Evolutionary conservation across 352 stramenopile genomes (phyloP).

Genomic region (Phytopythium ostracodes): DNA sequence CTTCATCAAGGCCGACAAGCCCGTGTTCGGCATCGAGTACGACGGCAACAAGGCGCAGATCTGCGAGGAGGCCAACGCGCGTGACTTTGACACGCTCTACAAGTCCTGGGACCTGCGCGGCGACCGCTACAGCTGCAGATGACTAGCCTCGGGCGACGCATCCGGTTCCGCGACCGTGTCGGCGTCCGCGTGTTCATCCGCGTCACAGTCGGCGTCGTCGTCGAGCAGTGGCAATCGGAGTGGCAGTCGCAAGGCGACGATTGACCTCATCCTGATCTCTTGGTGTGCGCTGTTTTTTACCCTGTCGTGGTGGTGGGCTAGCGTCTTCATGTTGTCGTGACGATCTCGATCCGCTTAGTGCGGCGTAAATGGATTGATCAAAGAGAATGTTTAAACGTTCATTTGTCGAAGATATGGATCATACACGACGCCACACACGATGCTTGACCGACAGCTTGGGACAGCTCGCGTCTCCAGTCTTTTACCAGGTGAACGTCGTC

Average conservation of each 20-base stretch:
- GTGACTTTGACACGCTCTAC: constrained; percentile 37
- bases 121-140: constrained; percentile 33
- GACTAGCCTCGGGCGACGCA: constrained; percentile 2
- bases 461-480: not conserved
- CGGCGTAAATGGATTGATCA: not conserved
- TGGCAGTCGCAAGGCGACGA: not conserved
- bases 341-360: not conserved
- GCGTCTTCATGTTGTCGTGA: too few species aligned
- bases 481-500: not conserved
- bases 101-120: constrained; percentile 27
- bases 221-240: not conserved
- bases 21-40: constrained; percentile 65
- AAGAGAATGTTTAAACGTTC: not conserved
- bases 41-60: constrained; percentile 21
- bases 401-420: not conserved
- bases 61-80: constrained; percentile 24
- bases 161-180: not conserved
- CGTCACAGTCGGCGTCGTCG: not conserved
- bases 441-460: not conserved
- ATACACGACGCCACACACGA: not conserved
- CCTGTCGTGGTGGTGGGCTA: not conserved
- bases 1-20: constrained; percentile 45
- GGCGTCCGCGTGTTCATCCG: too few species aligned
- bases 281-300: not conserved
- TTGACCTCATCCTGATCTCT: not conserved